A percentile compares a stretch with the other conserved stretches of the same genome.
These are phyloP conservation scores for Seminavis robusta DNA, from an alignment of 108 stramenopile species.

Conservation along the genomic window DNA sequence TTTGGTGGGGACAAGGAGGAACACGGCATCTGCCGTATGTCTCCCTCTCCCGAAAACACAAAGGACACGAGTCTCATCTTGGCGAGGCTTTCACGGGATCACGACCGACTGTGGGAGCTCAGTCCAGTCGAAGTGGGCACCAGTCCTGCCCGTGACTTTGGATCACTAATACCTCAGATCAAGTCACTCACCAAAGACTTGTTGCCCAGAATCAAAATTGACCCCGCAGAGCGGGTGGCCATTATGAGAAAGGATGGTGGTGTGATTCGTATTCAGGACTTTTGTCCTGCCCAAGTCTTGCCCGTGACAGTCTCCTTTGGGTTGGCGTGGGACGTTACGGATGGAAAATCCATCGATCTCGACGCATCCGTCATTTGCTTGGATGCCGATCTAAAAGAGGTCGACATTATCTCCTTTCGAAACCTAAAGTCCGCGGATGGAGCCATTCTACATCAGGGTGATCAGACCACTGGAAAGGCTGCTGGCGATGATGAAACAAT, in stretches of 20 bases:
- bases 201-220: constrained; percentile 24
- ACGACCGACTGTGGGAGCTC: constrained; percentile 24
- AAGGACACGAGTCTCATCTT: constrained; percentile 21
- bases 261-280: constrained; percentile 35
- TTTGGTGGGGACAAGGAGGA: constrained; percentile 21
- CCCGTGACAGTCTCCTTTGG: constrained; percentile 26
- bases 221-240: constrained; percentile 42
- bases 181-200: constrained; percentile 42
- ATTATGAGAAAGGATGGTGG: constrained; percentile 44
- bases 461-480: constrained; percentile 38
- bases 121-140: constrained; percentile 31
- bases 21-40: too few relatives aligned
- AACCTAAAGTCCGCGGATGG: constrained; percentile 23
- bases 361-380: constrained; percentile 41
- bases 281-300: constrained; percentile 12
- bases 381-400: constrained; percentile 22
- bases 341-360: constrained; percentile 41
- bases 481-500: constrained; percentile 45
- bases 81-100: constrained; percentile 22
- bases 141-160: constrained; percentile 38
- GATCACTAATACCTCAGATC: constrained; percentile 38
- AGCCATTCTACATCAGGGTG: constrained; percentile 38
- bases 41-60: too few relatives aligned
- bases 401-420: constrained; percentile 35
- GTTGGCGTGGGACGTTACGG: constrained; percentile 51